phyloP scores from a whole-genome alignment of 202 grass and related monocot genomes.

The Dendrocalamus latiflorus region DNA sequence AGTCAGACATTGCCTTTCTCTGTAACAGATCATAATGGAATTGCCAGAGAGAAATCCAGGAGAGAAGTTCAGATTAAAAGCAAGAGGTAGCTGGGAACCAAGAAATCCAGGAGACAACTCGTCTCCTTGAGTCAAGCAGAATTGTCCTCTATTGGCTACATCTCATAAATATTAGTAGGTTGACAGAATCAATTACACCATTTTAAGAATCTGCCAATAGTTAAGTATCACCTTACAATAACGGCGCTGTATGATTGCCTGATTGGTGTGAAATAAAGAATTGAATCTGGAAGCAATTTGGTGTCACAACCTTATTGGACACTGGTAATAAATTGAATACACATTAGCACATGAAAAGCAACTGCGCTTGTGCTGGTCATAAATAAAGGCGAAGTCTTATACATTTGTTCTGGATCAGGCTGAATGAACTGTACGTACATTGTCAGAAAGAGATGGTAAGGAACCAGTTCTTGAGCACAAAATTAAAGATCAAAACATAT shows the following conservation, averaged over 20 bases:
- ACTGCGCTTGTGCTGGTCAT: background rate
- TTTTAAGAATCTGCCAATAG: constrained; percentile 11
- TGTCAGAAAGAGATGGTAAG: background rate
- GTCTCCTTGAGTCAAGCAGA: background rate
- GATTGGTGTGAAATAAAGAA: constrained; percentile 24
- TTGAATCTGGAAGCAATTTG: background rate
- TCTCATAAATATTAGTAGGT: background rate
- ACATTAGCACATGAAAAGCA: background rate
- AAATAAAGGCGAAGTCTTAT: constrained; percentile 16
- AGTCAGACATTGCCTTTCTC: background rate
- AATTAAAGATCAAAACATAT: background rate
- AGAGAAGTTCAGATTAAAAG: constrained; percentile 19
- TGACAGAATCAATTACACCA: background rate
- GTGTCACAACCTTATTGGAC: constrained; percentile 10
- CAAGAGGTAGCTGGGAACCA: constrained; percentile 15
- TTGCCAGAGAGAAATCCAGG: background rate
- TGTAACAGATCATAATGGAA: constrained; percentile 8
- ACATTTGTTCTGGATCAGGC: constrained; percentile 11
- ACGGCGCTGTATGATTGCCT: background rate
- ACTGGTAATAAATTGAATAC: background rate
- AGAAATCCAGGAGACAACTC: constrained; percentile 7
- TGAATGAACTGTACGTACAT: background rate
- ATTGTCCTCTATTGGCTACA: constrained; percentile 18
- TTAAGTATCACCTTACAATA: constrained; percentile 22
- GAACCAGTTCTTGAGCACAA: background rate